Evolutionary conservation across 163 green algal genomes (phyloP).

Genomic region (Scenedesmus sp.): DNA sequence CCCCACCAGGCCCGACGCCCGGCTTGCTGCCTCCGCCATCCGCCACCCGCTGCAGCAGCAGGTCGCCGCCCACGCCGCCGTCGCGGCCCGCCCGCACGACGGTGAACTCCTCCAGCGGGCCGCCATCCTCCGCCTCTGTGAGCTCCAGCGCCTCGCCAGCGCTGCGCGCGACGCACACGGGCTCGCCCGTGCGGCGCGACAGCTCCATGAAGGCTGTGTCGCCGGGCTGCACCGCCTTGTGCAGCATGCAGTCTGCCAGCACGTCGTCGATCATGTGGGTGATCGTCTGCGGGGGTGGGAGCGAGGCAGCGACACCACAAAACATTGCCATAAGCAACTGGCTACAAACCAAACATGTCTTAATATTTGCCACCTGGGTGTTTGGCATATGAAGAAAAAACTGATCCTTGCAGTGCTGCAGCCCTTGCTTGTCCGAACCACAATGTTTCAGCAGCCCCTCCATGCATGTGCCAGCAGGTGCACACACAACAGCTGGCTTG

Average conservation of each 20-base stretch:
- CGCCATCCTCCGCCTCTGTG: not conserved
- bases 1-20: not conserved
- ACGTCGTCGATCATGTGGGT: constrained; percentile 60
- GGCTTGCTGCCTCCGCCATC: constrained; percentile 5
- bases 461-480: not conserved
- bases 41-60: constrained; percentile 15
- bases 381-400: too few species aligned
- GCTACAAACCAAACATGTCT: too few species aligned
- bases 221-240: constrained; percentile 60
- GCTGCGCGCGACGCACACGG: not conserved
- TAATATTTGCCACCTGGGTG: too few species aligned
- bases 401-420: too few species aligned
- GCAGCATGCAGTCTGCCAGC: constrained; percentile 55
- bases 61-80: not conserved
- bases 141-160: constrained; percentile 31
- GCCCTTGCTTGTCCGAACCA: too few species aligned
- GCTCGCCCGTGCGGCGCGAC: constrained; percentile 17
- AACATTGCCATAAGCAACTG: not conserved
- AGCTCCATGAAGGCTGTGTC: constrained; percentile 60
- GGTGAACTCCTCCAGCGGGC: constrained; percentile 14
- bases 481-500: not conserved
- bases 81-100: constrained; percentile 21
- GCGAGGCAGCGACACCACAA: too few species aligned
- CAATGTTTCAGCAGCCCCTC: too few species aligned
- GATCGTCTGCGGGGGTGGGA: constrained; percentile 33